Percentiles rank a stretch among this genome's conserved stretches.
Conservation (phyloP, 2,329 filamentous ascomycete genomes). For the Emmonsia crescens region DNA sequence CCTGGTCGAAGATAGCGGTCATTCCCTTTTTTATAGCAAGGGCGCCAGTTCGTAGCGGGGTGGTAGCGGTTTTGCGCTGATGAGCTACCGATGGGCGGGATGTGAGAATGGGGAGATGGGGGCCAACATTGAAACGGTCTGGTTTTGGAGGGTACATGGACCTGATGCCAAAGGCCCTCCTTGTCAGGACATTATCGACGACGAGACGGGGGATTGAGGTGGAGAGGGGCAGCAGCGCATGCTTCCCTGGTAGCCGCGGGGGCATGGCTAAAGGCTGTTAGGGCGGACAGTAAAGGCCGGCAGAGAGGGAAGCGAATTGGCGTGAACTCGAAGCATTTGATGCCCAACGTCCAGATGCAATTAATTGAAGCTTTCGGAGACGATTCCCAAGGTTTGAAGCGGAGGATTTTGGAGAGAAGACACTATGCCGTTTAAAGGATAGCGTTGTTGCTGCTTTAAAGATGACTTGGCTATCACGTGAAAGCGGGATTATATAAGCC, state of each 20-base stretch:
- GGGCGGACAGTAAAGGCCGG: background rate
- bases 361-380: background rate
- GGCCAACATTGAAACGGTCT: slow-evolving; percentile 44
- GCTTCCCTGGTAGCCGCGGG: slow-evolving; percentile 24
- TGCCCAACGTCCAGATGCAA: background rate
- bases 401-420: background rate
- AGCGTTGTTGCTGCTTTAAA: background rate
- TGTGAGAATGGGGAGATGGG: slow-evolving; percentile 42
- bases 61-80: slow-evolving; percentile 45
- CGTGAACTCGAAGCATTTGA: background rate
- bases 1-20: slow-evolving; percentile 73
- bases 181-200: slow-evolving; percentile 14
- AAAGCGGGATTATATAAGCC: background rate
- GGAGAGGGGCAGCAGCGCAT: slow-evolving; percentile 21
- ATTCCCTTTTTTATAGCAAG: slow-evolving; percentile 91
- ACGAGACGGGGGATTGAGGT: slow-evolving; percentile 2
- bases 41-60: slow-evolving; percentile 64
- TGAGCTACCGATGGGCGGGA: slow-evolving; percentile 50
- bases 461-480: background rate
- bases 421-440: background rate
- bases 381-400: background rate
- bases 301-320: background rate
- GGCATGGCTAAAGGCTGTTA: slow-evolving; percentile 20
- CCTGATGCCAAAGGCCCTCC: slow-evolving; percentile 41
- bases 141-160: slow-evolving; percentile 45